Conservation (phyloP, 306 rosid species). For the Gleditsia sinensis region DNA sequence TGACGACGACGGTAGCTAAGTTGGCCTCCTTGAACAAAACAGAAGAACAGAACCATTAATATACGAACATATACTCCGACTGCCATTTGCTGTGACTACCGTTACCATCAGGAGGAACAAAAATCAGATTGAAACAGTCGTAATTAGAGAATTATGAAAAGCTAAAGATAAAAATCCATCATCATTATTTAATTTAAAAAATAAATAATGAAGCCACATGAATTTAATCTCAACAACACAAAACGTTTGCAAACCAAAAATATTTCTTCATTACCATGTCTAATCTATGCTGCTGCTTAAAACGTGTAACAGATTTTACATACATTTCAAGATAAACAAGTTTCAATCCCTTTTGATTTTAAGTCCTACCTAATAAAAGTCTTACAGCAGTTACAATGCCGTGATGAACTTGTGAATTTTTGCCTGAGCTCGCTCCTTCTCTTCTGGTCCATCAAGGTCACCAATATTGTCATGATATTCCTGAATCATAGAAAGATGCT, state of each 20-base stretch:
- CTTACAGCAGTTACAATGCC: constrained; percentile 51
- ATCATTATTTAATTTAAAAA: background rate
- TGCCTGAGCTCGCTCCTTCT: constrained; percentile 82
- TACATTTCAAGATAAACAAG: background rate
- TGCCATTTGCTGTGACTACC: no score
- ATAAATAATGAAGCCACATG: background rate
- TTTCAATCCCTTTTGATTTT: constrained; percentile 1
- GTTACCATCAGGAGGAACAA: no score
- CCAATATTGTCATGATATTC: constrained; percentile 93
- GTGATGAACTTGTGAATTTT: constrained; percentile 80
- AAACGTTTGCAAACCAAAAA: constrained; percentile 20
- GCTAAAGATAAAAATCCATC: background rate
- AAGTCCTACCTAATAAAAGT: constrained; percentile 1
- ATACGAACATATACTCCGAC: no score
- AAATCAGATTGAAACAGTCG: no score
- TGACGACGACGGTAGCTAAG: no score
- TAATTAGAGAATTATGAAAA: constrained; percentile 38
- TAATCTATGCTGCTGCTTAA: constrained; percentile 8
- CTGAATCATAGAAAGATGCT: constrained; percentile 38
- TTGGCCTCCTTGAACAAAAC: no score
- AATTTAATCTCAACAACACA: constrained; percentile 10
- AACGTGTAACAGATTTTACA: constrained; percentile 26
- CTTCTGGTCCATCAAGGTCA: constrained; percentile 91
- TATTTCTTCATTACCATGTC: constrained; percentile 23
- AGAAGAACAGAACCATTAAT: no score